These are phyloP conservation scores for Lodderomyces oxycetoniae DNA, from an alignment of 1,139 yeast species.

Conservation along the genomic window DNA sequence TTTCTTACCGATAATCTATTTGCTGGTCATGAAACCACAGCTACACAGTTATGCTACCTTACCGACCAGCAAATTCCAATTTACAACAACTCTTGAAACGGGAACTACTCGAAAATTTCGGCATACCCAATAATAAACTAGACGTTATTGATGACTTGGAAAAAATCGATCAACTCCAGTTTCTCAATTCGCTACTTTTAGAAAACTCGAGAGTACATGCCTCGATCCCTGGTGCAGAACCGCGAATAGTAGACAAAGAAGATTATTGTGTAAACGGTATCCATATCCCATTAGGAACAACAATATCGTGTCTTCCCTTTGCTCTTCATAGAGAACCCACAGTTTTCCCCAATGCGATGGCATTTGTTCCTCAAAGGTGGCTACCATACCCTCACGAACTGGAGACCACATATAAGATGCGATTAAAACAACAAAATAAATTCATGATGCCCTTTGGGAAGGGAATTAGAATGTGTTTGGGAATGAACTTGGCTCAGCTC, in stretches of 20 bases:
- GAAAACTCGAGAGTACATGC: slow-evolving; percentile 62
- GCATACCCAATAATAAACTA: slow-evolving; percentile 22
- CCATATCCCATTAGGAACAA: slow-evolving; percentile 47
- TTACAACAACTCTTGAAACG: slow-evolving; percentile 39
- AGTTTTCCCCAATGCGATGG: slow-evolving; percentile 48
- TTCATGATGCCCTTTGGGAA: slow-evolving; percentile 68
- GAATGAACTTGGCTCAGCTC: slow-evolving; percentile 62
- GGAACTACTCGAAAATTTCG: slow-evolving; percentile 38
- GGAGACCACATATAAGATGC: slow-evolving; percentile 25
- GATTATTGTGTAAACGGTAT: slow-evolving; percentile 18
- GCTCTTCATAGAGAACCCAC: slow-evolving; percentile 51
- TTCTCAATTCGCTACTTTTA: slow-evolving; percentile 51
- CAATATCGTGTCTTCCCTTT: slow-evolving; percentile 63
- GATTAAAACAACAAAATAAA: slow-evolving; percentile 45
- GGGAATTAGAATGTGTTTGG: slow-evolving; percentile 74
- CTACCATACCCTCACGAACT: slow-evolving; percentile 32
- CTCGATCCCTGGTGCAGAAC: slow-evolving; percentile 75
- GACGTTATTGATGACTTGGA: slow-evolving; percentile 32
- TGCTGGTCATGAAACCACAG: slow-evolving; percentile 80
- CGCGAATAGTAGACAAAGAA: slow-evolving; percentile 42
- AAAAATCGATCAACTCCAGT: slow-evolving; percentile 47
- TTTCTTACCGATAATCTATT: slow-evolving; percentile 40
- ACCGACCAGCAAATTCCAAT: slow-evolving; percentile 41
- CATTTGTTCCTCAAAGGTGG: slow-evolving; percentile 64
- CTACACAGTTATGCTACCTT: slow-evolving; percentile 57